Evolutionary conservation across 805 yeast species (phyloP), one percentile per base, ranked within the genome.

Genomic region (Zygosaccharomyces kombuchaensis): DNA sequence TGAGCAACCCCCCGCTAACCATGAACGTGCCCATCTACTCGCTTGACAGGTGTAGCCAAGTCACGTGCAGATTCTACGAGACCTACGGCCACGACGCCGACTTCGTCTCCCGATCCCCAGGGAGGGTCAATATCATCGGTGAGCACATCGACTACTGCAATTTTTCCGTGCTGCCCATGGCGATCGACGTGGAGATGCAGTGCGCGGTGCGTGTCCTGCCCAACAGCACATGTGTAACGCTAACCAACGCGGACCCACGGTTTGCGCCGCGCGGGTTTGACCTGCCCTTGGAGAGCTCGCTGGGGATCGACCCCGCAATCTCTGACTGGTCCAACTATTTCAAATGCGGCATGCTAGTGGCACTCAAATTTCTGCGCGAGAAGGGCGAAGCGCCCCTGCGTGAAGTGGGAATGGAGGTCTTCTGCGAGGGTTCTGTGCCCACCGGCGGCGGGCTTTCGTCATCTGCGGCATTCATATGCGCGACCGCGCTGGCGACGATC

Each of bases 81-180:
- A 40, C 50, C 2, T 76, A 70, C 52, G 71, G 64, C 42, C 53
- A 53, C 13, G 56, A 56, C 21, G 56, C 60, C 3, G 73, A 71
- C 27, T 74, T 80, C 56, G 63, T 78, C 31, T 67, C 81, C 17
- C 70, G 88, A 41, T 77, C 85, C 12, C 89, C 90, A n/a, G 89
- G 89, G 26, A 68, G 90, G 54, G 89, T 83, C 43, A 83, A 82
- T 60, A 67, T 83, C 47, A 80, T 83, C 45, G 89, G 90, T 30
- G 89, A 83, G 53, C 90, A 83, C 58, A 78, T 83, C 45, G 89
- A 83, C 65, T 83, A 82, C 60, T 76, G 78, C 52, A 74, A 76
- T 55, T 83, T 79, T 59, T 73, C 86, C 6, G 84, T 80, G 9
- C 70, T 83, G 53, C 89, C 89, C 13, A 78, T 83, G 82, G 88